Base-by-base conservation (phyloP, 306 rosid species). In the Astragalus glycyphyllos region DNA sequence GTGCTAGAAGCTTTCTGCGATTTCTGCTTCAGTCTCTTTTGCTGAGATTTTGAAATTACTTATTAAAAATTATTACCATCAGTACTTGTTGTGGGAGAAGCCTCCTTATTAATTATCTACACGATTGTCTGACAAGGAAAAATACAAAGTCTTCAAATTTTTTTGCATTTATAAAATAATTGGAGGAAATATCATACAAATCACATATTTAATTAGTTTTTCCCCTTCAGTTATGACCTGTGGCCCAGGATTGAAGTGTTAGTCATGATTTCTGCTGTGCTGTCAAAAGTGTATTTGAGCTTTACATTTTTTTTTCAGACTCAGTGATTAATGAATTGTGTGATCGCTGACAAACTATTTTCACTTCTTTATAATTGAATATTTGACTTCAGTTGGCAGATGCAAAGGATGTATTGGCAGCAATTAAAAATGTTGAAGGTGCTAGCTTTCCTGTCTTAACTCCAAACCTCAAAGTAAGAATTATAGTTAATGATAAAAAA, bases 391-490 rank as follows among this genome's bases (percentile, higher is more conserved):
- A 90, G 98, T 85, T 92, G 71, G 91, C 96, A 53, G 98, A 93
- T 85, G 97, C 97, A 74, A 90, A 85, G 84, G 90, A 90, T 73
- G 93, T 93, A 34, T 74, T 90, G 91, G 81, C 83, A 55, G 89
- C 89, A 49, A 84, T 88, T 78, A 87, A 34, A 54, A 79, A 88
- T 66, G 74, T 93, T 54, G 81, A 83, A 69, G 91, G 93, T 71
- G 88, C 86, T 68, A 84, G 85, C 41, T 93, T 90, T 76, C 97
- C 98, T 7, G 97, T 88, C 48, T 80, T 90, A 71, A 87, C 90
- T 32, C 98, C 98, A 46, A 90, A 93, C 80, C 79, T 90, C 65
- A 88, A 93, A 80, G 98, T 93, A 83, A 56, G 93, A 32, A 34
- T 74, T 76, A 13, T 56, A 51, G 45, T 44, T 46, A 20, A 68